Conservation (phyloP, 768 basidiomycete species). For the Mycena leptocephala region DNA sequence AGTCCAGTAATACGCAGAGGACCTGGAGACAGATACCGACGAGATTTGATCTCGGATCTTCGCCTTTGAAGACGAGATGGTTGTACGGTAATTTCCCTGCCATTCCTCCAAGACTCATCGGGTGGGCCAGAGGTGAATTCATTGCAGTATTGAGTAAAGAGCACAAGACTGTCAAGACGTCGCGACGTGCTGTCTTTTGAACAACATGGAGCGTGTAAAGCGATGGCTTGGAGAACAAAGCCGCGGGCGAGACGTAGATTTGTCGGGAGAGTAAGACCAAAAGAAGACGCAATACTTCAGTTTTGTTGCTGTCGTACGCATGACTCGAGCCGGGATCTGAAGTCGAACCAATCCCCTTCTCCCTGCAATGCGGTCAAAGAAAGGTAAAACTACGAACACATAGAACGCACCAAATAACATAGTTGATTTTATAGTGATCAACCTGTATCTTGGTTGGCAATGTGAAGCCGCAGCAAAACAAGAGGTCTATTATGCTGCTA, state of each 20-base stretch:
- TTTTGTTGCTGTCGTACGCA: conserved; percentile 84
- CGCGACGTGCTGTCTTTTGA: conserved; percentile 81
- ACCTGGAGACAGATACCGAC: conserved; percentile 85
- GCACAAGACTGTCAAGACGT: conserved; percentile 94
- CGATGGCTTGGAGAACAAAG: conserved; percentile 81
- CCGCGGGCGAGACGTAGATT: conserved; percentile 85
- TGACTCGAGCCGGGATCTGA: conserved; percentile 76
- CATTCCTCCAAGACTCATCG: conserved; percentile 75
- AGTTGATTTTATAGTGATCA: conserved; percentile 87
- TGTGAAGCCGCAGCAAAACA: conserved; percentile 97
- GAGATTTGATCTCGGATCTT: conserved; percentile 82
- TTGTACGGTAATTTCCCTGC: conserved; percentile 91
- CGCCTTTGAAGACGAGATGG: conserved; percentile 92
- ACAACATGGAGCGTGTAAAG: conserved; percentile 86
- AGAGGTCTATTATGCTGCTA: conserved; percentile 84
- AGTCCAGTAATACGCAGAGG: conserved; percentile 83
- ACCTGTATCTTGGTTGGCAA: conserved; percentile 84
- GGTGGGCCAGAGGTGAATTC: conserved; percentile 72
- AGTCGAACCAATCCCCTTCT: conserved; percentile 95
- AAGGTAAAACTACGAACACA: not conserved
- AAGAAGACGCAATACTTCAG: conserved; percentile 91
- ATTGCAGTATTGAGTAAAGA: conserved; percentile 93
- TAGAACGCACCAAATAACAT: conserved; percentile 88
- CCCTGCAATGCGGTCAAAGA: conserved; percentile 67
- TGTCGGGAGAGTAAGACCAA: conserved; percentile 92